Conservation (phyloP, 208 protist species). For the Trypanosoma conorhini region DNA sequence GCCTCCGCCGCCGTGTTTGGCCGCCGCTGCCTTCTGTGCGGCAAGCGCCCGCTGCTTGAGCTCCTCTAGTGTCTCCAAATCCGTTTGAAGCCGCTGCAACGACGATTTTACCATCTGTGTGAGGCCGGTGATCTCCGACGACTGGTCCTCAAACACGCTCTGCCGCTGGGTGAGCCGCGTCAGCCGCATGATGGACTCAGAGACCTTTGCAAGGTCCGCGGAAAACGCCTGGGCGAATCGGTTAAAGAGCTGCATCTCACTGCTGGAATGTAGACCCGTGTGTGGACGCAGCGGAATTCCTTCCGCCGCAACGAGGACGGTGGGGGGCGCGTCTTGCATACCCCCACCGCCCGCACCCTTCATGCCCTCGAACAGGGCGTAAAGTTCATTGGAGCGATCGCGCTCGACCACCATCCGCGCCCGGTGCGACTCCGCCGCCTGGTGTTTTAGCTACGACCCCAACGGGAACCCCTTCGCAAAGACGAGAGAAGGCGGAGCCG, state of each 20-base stretch:
- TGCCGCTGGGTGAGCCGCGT: conserved; percentile 77
- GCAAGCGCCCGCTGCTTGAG: conserved; percentile 63
- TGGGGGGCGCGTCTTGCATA: neutral
- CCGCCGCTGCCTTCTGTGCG: conserved; percentile 47
- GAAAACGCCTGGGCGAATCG: conserved; percentile 80
- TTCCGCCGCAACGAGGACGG: neutral
- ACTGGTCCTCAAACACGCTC: conserved; percentile 91
- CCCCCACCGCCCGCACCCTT: neutral
- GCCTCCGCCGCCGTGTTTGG: conserved; percentile 1
- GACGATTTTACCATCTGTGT: conserved; percentile 82
- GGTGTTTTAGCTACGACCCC: neutral
- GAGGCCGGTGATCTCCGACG: conserved; percentile 69
- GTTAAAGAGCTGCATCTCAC: conserved; percentile 81
- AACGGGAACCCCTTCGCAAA: neutral
- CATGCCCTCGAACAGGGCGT: conserved; percentile 32
- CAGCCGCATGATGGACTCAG: conserved; percentile 80
- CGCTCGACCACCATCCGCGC: conserved; percentile 33
- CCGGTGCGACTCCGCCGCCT: neutral
- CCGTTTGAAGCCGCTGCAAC: conserved; percentile 76
- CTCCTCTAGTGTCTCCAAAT: conserved; percentile 72
- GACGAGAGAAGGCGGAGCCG: neutral
- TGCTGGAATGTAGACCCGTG: conserved; percentile 52
- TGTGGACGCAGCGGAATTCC: conserved; percentile 12
- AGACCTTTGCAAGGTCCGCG: conserved; percentile 73
- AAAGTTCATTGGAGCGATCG: conserved; percentile 39